These are phyloP conservation scores for Syzygium malaccense DNA, from an alignment of 441 rosid genomes.

Conservation along the genomic window DNA sequence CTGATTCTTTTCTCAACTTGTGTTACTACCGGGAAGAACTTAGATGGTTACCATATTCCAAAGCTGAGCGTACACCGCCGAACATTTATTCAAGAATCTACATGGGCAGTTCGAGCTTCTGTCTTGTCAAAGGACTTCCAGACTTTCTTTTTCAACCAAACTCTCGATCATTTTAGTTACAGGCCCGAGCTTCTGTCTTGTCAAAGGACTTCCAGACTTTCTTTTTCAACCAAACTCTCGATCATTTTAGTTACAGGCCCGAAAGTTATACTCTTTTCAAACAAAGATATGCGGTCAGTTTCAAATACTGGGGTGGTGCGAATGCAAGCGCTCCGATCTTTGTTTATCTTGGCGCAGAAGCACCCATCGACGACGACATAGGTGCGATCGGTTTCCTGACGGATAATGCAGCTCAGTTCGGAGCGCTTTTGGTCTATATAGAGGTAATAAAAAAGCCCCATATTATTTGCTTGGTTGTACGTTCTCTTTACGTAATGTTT, in stretches of 20 bases:
- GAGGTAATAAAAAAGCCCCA: conserved; percentile 35
- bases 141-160: conserved; percentile 32
- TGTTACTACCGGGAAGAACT: not conserved
- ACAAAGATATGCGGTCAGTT: conserved; percentile 43
- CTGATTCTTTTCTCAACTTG: not conserved
- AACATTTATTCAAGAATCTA: not conserved
- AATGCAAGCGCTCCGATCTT: conserved; percentile 46
- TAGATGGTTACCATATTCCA: conserved; percentile 5
- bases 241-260: conserved; percentile 61
- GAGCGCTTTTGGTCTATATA: conserved; percentile 45
- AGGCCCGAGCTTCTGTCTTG: conserved; percentile 20
- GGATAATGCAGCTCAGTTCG: conserved; percentile 38
- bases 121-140: conserved; percentile 11
- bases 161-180: conserved; percentile 67
- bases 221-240: conserved; percentile 44
- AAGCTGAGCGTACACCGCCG: conserved; percentile 25
- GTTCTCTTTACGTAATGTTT: no score
- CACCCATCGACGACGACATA: conserved; percentile 21
- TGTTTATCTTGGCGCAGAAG: conserved; percentile 58
- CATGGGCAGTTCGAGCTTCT: not conserved
- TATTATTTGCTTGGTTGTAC: no score
- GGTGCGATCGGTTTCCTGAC: conserved; percentile 24
- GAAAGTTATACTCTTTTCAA: conserved; percentile 48
- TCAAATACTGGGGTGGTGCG: conserved; percentile 55
- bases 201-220: conserved; percentile 23